Evolutionary conservation across 345 rosid species (phyloP), one percentile per base, ranked within the genome.

Genomic region (Streptanthus diversifolius): DNA sequence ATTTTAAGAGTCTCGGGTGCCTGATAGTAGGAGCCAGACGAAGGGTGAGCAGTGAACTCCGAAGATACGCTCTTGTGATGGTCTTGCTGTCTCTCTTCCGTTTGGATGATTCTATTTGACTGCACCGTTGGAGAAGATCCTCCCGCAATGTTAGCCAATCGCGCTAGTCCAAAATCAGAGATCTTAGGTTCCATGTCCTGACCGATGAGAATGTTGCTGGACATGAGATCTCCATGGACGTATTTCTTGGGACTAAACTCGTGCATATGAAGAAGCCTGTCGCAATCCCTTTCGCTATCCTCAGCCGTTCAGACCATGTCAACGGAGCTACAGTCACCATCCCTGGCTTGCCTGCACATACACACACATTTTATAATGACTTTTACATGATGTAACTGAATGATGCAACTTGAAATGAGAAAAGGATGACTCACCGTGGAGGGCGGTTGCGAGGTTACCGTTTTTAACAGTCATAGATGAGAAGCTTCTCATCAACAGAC

Each of bases 401-500:
- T 47, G 59, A 14, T 41, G 21, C 12, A 14, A 30, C 55, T 40
- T 14, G 37, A 35, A 43, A 45, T 36, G 45, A 63, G 44, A 41
- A 25, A 25, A 69, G 59, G 5, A 14, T 10, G 55, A 66, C 85
- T 80, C 82, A 93, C 98, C 96, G 75, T 93, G 96, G 79, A 93
- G 88, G 25, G 91, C 95, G 29, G 80, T 71, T 62, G 90, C 83
- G 19, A 93, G 93, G 86, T 88, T 93, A 82, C 95, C 97, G 58
- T 89, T 86, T 7, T 88, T 76, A 66, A 91, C 76, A 88, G 75
- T 93, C 97, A 70, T 93, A 88, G 72, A 93, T 85, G 19, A 93
- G 90, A 80, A 93, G 81, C 86, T 91, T 93, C 86, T 93, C 98
- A 57, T 93, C 98, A 17, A 89, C 97, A 68, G 96, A 89, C 98